Evolutionary conservation across 306 rosid genomes (phyloP).

Genomic region (Vigna radiata): DNA sequence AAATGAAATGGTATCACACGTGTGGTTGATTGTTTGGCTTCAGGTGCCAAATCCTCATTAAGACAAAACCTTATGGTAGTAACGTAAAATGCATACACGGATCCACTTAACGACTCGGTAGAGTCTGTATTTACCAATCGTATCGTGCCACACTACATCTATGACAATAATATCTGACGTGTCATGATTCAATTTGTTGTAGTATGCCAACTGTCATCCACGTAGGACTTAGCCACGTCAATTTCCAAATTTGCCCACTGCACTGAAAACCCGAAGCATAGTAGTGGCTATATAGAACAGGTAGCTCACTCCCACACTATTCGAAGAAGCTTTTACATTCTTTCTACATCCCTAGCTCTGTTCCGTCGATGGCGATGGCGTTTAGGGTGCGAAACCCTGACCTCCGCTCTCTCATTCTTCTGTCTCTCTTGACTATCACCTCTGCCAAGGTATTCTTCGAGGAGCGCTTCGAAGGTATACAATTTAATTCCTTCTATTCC

Average conservation of each 20-base stretch:
- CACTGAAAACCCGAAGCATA: conserved; percentile 27
- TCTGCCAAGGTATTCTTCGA: conserved; percentile 93
- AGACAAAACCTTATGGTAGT: conserved; percentile 9
- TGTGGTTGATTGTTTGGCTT: neutral
- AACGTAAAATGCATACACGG: conserved; percentile 20
- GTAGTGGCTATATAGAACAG: conserved; percentile 36
- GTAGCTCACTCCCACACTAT: conserved; percentile 34
- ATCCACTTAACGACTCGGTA: conserved; percentile 17
- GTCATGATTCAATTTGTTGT: neutral
- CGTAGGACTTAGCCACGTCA: conserved; percentile 25
- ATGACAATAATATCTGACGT: conserved; percentile 44
- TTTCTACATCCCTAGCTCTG: conserved; percentile 34
- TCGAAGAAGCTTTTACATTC: conserved; percentile 32
- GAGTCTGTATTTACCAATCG: conserved; percentile 42
- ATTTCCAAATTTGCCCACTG: conserved; percentile 43
- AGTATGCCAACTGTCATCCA: conserved; percentile 8
- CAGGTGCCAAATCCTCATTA: neutral
- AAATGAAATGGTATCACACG: neutral
- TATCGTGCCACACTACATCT: conserved; percentile 42
- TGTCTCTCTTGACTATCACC: conserved; percentile 66
- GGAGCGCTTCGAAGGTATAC: conserved; percentile 88
- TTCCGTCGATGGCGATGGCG: conserved; percentile 66
- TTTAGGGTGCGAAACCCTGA: conserved; percentile 73
- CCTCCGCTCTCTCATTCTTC: conserved; percentile 58
- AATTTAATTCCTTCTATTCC: neutral